A percentile compares a stretch with the other conserved stretches of the same genome.
These are phyloP conservation scores for Balamuthia mandrillaris DNA, from an alignment of 208 protist species.

Conservation along the genomic window DNA sequence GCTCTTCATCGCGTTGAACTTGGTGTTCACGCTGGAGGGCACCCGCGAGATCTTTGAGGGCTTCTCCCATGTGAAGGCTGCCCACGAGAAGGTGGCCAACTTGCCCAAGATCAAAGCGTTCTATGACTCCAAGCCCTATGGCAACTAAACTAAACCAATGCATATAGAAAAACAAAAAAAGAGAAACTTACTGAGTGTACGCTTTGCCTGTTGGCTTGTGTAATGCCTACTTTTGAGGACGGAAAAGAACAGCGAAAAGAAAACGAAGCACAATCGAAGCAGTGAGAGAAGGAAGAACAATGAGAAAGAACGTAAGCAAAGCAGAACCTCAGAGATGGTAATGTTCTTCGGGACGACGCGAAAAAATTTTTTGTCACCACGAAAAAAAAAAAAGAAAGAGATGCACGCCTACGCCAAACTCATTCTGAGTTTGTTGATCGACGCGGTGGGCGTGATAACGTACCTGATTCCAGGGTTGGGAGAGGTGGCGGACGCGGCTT, in stretches of 20 bases:
- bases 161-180: too few species aligned
- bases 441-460: background rate
- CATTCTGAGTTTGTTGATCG: background rate
- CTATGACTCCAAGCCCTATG: too few species aligned
- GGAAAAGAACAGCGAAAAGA: background rate
- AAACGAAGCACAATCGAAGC: background rate
- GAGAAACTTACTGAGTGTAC: too few species aligned
- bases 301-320: background rate
- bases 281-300: background rate
- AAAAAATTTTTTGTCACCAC: too few species aligned
- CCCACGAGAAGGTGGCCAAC: background rate
- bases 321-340: too few species aligned
- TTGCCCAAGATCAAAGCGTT: background rate
- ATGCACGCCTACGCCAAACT: too few species aligned
- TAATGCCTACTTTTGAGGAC: background rate
- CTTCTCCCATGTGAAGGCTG: background rate
- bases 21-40: background rate
- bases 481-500: background rate
- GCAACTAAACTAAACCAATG: too few species aligned
- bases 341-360: too few species aligned
- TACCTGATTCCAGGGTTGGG: background rate
- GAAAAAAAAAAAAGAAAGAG: too few species aligned
- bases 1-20: background rate
- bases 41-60: background rate
- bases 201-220: background rate